Evolutionary conservation across 495 filamentous ascomycete species (phyloP).

Genomic region (Filosporella fistucella): DNA sequence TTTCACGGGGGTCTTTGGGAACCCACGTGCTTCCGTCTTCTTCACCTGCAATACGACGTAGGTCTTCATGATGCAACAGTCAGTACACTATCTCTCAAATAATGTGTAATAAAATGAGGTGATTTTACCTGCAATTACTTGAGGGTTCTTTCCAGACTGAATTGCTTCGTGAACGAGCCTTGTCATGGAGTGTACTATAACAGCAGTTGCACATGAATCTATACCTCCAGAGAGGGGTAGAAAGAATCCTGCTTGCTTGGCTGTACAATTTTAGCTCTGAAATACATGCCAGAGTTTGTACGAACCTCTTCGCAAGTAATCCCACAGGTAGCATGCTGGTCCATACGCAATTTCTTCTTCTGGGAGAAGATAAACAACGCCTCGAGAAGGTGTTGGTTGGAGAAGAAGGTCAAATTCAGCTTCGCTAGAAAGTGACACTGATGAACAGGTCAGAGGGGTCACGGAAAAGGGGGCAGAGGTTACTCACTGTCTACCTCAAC

Average conservation of each 20-base stretch:
- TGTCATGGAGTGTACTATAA: constrained; percentile 76
- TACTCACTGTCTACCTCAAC: constrained; percentile 6
- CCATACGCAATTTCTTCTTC: constrained; percentile 61
- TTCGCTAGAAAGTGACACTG: neutral
- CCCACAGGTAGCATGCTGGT: constrained; percentile 74
- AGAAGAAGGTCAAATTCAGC: constrained; percentile 1
- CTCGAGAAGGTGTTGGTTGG: constrained; percentile 13
- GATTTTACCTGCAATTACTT: too few species aligned
- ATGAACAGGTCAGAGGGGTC: neutral
- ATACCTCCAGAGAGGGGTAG: constrained; percentile 67
- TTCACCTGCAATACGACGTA: constrained; percentile 56
- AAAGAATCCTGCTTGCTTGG: constrained; percentile 26
- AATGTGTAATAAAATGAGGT: constrained; percentile 59
- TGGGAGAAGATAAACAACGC: constrained; percentile 1
- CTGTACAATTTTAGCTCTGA: too few species aligned
- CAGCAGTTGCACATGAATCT: constrained; percentile 54
- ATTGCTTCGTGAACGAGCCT: constrained; percentile 66
- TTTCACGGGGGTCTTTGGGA: constrained; percentile 55
- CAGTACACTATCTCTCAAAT: constrained; percentile 40
- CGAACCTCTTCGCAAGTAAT: neutral
- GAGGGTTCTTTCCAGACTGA: constrained; percentile 41
- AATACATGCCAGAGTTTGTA: too few species aligned
- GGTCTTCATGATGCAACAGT: too few species aligned
- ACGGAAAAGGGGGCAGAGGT: neutral
- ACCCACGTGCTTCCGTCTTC: constrained; percentile 43